These are phyloP conservation scores for Pelargonium nanum DNA, from an alignment of 345 rosid species.

Conservation along the genomic window DNA sequence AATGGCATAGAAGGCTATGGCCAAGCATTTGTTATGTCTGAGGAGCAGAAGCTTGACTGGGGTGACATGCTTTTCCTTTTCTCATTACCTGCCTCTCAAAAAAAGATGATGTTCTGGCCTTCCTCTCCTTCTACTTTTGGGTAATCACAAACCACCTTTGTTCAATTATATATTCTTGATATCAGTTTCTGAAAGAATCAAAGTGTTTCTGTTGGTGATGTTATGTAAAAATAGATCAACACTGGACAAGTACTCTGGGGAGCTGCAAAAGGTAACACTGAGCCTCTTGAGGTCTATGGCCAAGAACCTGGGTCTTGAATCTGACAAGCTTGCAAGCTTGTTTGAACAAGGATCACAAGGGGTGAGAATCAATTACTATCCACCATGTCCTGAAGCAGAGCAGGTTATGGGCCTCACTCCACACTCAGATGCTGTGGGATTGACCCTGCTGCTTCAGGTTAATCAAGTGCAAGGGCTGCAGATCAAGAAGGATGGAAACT, in stretches of 20 bases:
- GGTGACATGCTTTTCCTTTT: constrained; percentile 38
- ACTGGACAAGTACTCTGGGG: background rate
- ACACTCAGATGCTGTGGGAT: constrained; percentile 9
- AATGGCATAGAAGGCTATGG: constrained; percentile 38
- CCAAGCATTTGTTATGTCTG: constrained; percentile 42
- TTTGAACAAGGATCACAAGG: constrained; percentile 6
- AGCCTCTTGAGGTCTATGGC: constrained; percentile 4
- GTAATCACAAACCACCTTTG: too few species aligned
- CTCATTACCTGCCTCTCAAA: constrained; percentile 14
- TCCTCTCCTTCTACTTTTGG: constrained; percentile 26
- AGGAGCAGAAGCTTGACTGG: constrained; percentile 48
- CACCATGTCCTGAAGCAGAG: constrained; percentile 10
- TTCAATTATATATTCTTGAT: too few species aligned
- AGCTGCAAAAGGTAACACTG: background rate
- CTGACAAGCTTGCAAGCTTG: background rate
- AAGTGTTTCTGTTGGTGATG: too few species aligned
- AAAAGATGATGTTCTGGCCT: constrained; percentile 32
- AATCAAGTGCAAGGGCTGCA: constrained; percentile 8
- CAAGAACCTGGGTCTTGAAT: background rate
- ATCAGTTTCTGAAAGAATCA: too few species aligned
- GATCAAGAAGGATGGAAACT: constrained; percentile 8
- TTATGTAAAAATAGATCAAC: background rate
- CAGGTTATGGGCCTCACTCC: constrained; percentile 8
- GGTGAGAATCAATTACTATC: constrained; percentile 5
- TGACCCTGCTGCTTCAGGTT: constrained; percentile 11